Conservation (phyloP, 2,329 filamentous ascomycete species). For the Macrophomina phaseolina region DNA sequence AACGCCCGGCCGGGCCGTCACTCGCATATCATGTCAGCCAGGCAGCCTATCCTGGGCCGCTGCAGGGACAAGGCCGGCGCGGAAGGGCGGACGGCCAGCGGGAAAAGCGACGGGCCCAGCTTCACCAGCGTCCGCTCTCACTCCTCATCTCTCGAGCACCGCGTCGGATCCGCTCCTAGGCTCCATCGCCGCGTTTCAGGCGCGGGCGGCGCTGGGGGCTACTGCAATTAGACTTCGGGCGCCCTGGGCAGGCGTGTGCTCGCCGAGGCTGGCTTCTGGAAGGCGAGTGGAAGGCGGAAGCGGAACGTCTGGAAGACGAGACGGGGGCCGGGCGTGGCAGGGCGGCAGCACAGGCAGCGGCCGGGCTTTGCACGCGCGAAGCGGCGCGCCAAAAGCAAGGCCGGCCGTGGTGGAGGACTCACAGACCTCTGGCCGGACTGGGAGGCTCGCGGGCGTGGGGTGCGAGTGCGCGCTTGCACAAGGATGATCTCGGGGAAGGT, state of each 20-base stretch:
- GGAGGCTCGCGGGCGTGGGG: constrained; percentile 6
- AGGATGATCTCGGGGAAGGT: constrained; percentile 25
- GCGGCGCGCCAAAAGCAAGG: constrained; percentile 1
- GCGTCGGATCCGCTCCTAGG: neutral
- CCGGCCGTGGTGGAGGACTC: constrained; percentile 28
- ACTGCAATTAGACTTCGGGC: neutral
- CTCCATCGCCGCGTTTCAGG: constrained; percentile 7
- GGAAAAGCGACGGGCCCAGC: neutral
- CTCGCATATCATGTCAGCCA: constrained; percentile 5
- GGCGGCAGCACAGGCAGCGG: neutral
- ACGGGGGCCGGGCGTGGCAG: neutral
- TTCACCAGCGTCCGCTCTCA: neutral
- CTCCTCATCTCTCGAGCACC: neutral
- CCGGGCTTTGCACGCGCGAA: neutral
- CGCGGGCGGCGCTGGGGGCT: neutral
- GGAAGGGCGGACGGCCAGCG: neutral
- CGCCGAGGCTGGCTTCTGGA: constrained; percentile 8
- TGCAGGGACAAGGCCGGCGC: constrained; percentile 11
- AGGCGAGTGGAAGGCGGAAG: constrained; percentile 15
- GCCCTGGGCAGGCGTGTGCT: neutral
- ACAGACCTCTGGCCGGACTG: constrained; percentile 31
- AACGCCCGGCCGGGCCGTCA: constrained; percentile 11
- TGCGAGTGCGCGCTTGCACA: constrained; percentile 8
- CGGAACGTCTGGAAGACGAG: neutral
- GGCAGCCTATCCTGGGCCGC: constrained; percentile 10